Conservation (phyloP, 2,329 filamentous ascomycete species). For the Xylariomycetidae sp. region DNA sequence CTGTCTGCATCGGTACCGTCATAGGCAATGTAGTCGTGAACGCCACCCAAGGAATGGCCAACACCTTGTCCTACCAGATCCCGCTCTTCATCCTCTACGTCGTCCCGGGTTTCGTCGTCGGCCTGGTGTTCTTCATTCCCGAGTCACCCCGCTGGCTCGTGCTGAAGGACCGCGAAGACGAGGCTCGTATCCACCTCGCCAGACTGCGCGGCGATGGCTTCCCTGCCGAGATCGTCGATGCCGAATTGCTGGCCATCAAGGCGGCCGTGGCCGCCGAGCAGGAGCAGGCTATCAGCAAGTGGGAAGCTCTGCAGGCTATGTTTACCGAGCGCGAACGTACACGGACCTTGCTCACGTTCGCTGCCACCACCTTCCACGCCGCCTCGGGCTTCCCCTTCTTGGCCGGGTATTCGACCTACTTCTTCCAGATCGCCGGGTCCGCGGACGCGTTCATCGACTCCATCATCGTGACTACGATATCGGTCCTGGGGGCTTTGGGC, state of each 20-base stretch:
- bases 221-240: constrained; percentile 23
- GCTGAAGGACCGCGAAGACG: constrained; percentile 21
- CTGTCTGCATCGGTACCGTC: too few species aligned
- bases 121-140: constrained; percentile 30
- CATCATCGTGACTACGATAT: constrained; percentile 39
- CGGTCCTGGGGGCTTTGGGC: too few species aligned
- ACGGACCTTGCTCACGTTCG: constrained; percentile 35
- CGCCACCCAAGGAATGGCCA: constrained; percentile 22
- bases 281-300: constrained; percentile 27
- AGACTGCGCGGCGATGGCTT: constrained; percentile 31
- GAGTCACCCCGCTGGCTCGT: constrained; percentile 28
- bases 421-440: constrained; percentile 47
- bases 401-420: constrained; percentile 45
- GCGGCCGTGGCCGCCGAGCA: constrained; percentile 29
- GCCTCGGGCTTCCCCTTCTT: constrained; percentile 40
- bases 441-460: constrained; percentile 44
- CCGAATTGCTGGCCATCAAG: constrained; percentile 28
- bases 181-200: constrained; percentile 26
- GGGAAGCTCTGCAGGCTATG: constrained; percentile 34
- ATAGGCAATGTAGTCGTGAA: constrained; percentile 36
- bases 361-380: constrained; percentile 36
- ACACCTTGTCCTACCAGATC: constrained; percentile 26
- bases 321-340: constrained; percentile 38
- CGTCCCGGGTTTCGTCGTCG: constrained; percentile 19
- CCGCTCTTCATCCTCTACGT: constrained; percentile 26